Evolutionary conservation across 257 asterid species (phyloP).

Genomic region (Solanum pimpinellifolium): DNA sequence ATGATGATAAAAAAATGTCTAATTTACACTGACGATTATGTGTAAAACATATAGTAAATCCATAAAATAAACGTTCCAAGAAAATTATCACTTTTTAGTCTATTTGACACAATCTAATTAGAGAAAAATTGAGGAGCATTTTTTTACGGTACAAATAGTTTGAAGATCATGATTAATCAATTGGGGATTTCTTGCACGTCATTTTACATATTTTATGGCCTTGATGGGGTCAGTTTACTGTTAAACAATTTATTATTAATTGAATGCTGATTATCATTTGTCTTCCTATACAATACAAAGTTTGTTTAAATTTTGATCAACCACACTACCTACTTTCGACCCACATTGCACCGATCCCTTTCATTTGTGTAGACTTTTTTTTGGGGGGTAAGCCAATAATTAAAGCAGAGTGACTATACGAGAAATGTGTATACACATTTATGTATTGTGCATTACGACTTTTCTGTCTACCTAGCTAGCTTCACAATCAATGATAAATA

Average conservation of each 20-base stretch:
- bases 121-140: neutral
- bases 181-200: conserved; percentile 34
- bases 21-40: neutral
- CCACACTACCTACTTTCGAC: conserved; percentile 20
- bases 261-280: neutral
- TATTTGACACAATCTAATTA: neutral
- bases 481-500: neutral
- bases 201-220: neutral
- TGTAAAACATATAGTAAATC: neutral
- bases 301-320: conserved; percentile 38
- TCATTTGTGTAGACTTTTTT: neutral
- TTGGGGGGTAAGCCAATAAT: neutral
- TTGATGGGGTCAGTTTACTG: neutral
- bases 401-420: neutral
- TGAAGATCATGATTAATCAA: neutral
- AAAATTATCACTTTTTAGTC: neutral
- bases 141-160: neutral
- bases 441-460: neutral
- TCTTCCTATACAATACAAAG: neutral
- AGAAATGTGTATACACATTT: neutral
- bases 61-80: neutral
- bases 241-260: neutral
- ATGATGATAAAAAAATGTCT: neutral
- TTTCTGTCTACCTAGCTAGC: neutral
- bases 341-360: neutral